A percentile compares a stretch with the other conserved stretches of the same genome.
Conservation (phyloP, 1,139 yeast genomes). For the Geotrichum reessii region DNA sequence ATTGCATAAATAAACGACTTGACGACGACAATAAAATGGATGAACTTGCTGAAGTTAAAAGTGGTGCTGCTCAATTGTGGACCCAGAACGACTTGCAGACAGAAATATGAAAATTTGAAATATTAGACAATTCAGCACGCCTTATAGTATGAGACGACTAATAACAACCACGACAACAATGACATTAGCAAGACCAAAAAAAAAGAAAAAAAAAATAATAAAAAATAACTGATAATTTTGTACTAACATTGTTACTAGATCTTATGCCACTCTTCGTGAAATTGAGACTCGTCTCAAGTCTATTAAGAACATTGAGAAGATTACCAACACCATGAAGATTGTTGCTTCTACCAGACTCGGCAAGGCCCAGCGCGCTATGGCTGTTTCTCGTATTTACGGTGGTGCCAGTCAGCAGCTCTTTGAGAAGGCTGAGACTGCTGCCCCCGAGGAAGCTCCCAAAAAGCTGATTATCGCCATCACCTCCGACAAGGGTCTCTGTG, state of each 20-base stretch:
- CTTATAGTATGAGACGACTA: neutral
- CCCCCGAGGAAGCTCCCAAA: conserved; percentile 43
- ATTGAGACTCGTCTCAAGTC: conserved; percentile 97
- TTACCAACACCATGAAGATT: conserved; percentile 98
- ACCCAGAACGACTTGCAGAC: neutral
- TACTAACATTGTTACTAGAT: conserved; percentile 44
- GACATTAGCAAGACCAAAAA: neutral
- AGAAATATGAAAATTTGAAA: no score
- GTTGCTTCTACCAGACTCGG: conserved; percentile 96
- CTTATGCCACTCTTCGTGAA: conserved; percentile 97
- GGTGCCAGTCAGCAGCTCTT: conserved; percentile 74
- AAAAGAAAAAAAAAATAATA: no score
- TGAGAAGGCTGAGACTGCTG: conserved; percentile 69
- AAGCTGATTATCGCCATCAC: conserved; percentile 81
- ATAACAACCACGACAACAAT: neutral
- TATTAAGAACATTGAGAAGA: conserved; percentile 96
- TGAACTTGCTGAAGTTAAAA: neutral
- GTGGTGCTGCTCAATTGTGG: neutral
- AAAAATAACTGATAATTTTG: neutral
- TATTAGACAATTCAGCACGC: neutral
- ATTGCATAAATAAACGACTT: neutral
- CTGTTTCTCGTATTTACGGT: conserved; percentile 79
- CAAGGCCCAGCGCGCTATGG: conserved; percentile 95
- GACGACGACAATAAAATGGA: neutral
- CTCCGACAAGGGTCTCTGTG: conserved; percentile 98